Percentiles rank a stretch among this genome's conserved stretches.
phyloP scores from a whole-genome alignment of 768 basidiomycete genomes.

The Lentinus brumalis region DNA sequence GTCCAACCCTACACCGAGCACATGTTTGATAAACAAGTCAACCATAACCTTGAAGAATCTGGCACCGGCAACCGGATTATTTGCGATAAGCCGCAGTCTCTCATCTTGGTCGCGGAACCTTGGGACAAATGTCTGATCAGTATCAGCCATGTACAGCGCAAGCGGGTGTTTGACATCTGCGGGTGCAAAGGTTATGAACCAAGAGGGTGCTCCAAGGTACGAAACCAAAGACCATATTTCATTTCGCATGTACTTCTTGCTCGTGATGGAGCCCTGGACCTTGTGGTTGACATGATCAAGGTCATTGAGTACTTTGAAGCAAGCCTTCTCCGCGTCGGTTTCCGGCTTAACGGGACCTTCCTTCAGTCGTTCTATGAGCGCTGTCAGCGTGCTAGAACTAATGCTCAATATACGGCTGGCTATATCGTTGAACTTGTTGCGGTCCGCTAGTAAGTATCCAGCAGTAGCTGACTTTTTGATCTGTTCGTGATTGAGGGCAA shows the following conservation, averaged over 20 bases:
- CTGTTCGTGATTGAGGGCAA: constrained; percentile 27
- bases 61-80: background rate
- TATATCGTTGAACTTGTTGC: constrained; percentile 9
- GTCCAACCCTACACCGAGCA: no score
- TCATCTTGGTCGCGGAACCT: background rate
- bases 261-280: constrained; percentile 19
- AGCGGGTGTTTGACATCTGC: constrained; percentile 23
- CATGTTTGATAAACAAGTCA: no score
- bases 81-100: constrained; percentile 7
- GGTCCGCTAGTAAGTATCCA: constrained; percentile 15
- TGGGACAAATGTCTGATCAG: background rate
- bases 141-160: constrained; percentile 20
- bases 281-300: constrained; percentile 16
- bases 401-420: constrained; percentile 4
- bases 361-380: background rate
- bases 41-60: no score
- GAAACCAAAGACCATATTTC: constrained; percentile 19
- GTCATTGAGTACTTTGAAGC: constrained; percentile 13
- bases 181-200: constrained; percentile 28
- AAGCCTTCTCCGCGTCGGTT: constrained; percentile 6
- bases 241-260: constrained; percentile 16
- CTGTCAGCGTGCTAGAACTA: background rate
- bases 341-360: constrained; percentile 2
- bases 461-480: constrained; percentile 14
- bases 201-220: constrained; percentile 17